Evolutionary conservation across 768 basidiomycete species (phyloP), one percentile per base, ranked within the genome.

Genomic region (Leccinum variicolor): DNA sequence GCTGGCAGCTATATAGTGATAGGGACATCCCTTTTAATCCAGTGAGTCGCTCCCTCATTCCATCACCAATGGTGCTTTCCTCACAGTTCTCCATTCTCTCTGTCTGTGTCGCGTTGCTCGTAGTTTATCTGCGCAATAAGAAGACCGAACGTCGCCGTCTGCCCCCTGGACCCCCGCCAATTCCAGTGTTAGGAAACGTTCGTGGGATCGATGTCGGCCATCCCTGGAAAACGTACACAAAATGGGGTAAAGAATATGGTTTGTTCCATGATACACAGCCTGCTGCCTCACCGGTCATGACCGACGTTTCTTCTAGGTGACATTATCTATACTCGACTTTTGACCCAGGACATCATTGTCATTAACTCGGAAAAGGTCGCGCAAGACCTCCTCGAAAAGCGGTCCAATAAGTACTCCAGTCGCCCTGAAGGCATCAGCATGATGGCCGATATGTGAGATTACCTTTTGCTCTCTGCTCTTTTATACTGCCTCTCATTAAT

Each of bases 291-390:
- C n/a, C 4, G 3, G 21, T 31, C 9, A 13, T 34, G 39, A 36
- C 41, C 49, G 29, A 56, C 49, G 21, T 26, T 17, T n/a, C 14
- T n/a, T 51, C 29, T 17, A 69, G 68, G 68, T 9, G 59, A 33
- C 7, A 55, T 69, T 21, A 60, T 69, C 8, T 66, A 71, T 15
- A 60, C 66, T 34, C 64, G 64, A 39, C 48, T 69, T 6, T 36
- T 69, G 50, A 64, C 53, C 5, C 68, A 69, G 17, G 58, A 66
- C 17, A 64, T 70, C 34, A 58, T 69, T 17, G 43, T 70, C 11
- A 60, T 69, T 2, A 70, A 66, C 29, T 70, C 66, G 0, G 69
- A 70, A 26, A 59, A 64, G 56, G 25, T 69, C 25, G 66, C 69
- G 0, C 60, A 58, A 21, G 68, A 64, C 23, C 65, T 69, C 15